Evolutionary conservation across 73 alveolate species (phyloP).

Genomic region (Stentor roeselii): DNA sequence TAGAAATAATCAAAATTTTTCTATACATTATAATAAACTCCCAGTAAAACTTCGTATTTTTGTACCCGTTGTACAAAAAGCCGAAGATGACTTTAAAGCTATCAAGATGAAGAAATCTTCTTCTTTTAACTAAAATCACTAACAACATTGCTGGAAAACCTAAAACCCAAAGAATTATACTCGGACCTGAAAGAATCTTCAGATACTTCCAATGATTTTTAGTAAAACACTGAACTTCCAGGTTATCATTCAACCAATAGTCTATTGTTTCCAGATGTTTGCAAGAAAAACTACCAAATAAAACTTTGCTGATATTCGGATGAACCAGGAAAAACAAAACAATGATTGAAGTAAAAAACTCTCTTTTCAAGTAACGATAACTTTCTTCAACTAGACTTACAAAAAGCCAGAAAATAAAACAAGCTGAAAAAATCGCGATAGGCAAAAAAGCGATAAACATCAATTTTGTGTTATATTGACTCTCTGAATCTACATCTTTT

Average conservation of each 20-base stretch:
- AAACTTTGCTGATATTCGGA: conserved; percentile 50
- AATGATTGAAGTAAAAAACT: conserved; percentile 45
- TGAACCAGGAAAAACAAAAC: conserved; percentile 51
- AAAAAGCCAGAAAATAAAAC: background rate
- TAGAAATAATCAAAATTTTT: conserved; percentile 7
- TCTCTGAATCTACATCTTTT: background rate
- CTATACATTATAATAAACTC: conserved; percentile 36
- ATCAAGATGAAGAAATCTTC: conserved; percentile 20
- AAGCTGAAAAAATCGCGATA: background rate
- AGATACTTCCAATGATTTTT: conserved; percentile 39
- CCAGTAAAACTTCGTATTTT: conserved; percentile 52
- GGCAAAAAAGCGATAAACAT: background rate
- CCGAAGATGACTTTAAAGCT: conserved; percentile 50
- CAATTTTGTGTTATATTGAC: background rate
- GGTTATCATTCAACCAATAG: conserved; percentile 36
- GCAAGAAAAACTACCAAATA: conserved; percentile 57
- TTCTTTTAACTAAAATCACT: conserved; percentile 30
- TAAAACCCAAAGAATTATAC: conserved; percentile 28
- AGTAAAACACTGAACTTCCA: conserved; percentile 36
- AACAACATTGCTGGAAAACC: conserved; percentile 37
- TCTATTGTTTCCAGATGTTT: conserved; percentile 44
- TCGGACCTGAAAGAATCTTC: conserved; percentile 23
- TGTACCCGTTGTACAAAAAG: conserved; percentile 52
- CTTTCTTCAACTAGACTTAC: conserved; percentile 23
- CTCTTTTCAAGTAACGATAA: conserved; percentile 24